Evolutionary conservation across 2,329 filamentous ascomycete species (phyloP).

Genomic region (Colletotrichum cuscutae): DNA sequence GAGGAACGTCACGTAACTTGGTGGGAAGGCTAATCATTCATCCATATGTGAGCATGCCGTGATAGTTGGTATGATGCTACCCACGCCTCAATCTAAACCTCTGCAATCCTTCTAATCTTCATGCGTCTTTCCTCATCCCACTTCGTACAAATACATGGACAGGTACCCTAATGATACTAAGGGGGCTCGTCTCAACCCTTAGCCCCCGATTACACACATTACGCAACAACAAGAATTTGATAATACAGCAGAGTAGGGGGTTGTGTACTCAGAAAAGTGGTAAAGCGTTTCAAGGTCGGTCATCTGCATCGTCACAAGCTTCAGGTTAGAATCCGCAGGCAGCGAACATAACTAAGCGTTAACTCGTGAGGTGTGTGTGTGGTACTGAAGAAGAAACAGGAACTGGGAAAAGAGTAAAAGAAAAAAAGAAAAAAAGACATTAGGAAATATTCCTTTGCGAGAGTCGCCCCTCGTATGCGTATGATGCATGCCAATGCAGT

Average conservation of each 20-base stretch:
- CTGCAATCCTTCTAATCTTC: neutral
- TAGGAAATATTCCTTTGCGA: conserved; percentile 17
- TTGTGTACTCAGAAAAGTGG: neutral
- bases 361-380: conserved; percentile 11
- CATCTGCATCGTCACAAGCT: conserved; percentile 2
- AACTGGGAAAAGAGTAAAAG: neutral
- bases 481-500: conserved; percentile 25
- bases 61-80: neutral
- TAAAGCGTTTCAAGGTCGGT: neutral
- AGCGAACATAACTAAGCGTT: conserved; percentile 17
- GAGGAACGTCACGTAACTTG: neutral
- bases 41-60: neutral
- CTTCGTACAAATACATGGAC: neutral
- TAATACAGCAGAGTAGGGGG: neutral
- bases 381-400: neutral
- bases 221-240: neutral
- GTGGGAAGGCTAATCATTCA: neutral
- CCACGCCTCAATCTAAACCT: neutral
- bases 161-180: neutral
- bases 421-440: neutral
- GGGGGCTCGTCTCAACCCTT: neutral
- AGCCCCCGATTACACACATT: neutral
- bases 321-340: conserved; percentile 2
- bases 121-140: neutral
- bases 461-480: conserved; percentile 18